Evolutionary conservation across 176 grass and related monocot species (phyloP), one percentile per base, ranked within the genome.

Genomic region (Ensete glaucum): DNA sequence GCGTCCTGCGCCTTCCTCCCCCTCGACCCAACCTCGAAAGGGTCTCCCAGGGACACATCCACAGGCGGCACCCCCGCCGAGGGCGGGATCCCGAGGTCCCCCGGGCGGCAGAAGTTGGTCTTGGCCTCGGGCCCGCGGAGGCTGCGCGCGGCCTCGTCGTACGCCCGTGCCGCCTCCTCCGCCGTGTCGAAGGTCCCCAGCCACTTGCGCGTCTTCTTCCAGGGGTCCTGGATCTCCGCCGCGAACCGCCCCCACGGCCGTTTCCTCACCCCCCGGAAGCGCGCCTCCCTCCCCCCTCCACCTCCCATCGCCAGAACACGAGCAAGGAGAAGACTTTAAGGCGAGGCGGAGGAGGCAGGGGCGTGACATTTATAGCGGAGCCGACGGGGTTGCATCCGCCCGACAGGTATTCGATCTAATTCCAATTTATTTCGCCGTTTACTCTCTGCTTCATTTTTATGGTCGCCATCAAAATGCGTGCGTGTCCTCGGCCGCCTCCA

Each of bases 191-290:
- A 79, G 6, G 77, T 79, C 66, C 77, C 77, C 26, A 79, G 53
- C 77, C 77, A 79, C 27, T 79, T 79, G 53, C 77, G 67, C 10
- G 77, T 79, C 66, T 79, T 79, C 54, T 79, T 79, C 77, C 77
- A 79, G 15, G 77, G 77, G 29, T 79, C 77, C 8, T 66, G 52
- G 54, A 79, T 79, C 77, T 79, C 77, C 16, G 77, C 77, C 65
- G 77, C 77, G 27, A 79, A 79, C 26, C 77, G 65, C 11, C 77
- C 77, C 77, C 77, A 79, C 26, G 77, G 77, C 53, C 77, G 64
- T 66, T 79, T 79, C 77, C 77, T 52, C 27, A 79, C 77, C 17
- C 77, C 77, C 9, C 77, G 65, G 53, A 79, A 79, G 24, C 54
- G 77, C 11, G 27, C 17, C 66, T 69, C 77, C 29, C 21, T 79